phyloP scores from a whole-genome alignment of 2,329 filamentous ascomycete genomes.

The Dichotomopilus funicola region DNA sequence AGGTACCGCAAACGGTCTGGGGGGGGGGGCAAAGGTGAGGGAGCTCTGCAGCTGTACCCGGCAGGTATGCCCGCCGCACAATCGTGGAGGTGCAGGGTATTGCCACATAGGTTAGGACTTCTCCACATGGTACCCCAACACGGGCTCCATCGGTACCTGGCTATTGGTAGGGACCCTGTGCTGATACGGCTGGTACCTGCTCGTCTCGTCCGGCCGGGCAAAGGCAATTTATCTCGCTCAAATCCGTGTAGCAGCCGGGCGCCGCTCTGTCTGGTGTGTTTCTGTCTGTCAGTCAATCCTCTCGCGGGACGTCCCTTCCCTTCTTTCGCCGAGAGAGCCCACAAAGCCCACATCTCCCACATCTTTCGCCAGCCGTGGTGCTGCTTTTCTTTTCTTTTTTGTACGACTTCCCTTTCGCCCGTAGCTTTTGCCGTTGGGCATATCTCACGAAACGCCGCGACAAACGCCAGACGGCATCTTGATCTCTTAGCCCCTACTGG shows the following conservation, averaged over 20 bases:
- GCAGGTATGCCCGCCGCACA: constrained; percentile 6
- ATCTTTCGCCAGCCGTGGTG: constrained; percentile 7
- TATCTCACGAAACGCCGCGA: neutral
- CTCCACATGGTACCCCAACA: constrained; percentile 8
- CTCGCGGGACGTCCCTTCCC: constrained; percentile 9
- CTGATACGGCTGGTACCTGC: constrained; percentile 16
- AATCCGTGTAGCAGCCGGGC: constrained; percentile 18
- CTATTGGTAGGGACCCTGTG: constrained; percentile 19
- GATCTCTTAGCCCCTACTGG: no score
- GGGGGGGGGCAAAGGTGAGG: no score
- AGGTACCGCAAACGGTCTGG: no score
- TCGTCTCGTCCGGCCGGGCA: neutral
- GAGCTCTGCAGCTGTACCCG: neutral
- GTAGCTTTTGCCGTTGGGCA: neutral
- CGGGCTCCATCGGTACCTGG: constrained; percentile 20
- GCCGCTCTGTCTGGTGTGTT: no score
- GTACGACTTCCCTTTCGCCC: neutral
- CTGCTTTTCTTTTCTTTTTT: constrained; percentile 2
- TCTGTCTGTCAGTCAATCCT: constrained; percentile 16
- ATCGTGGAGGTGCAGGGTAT: constrained; percentile 17
- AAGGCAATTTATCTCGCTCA: constrained; percentile 26
- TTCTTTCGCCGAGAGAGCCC: constrained; percentile 2
- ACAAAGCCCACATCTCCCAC: neutral
- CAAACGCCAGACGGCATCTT: no score
- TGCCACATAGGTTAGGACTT: constrained; percentile 22